Conservation (phyloP, 495 filamentous ascomycete genomes). For the Apodospora peruviana region DNA sequence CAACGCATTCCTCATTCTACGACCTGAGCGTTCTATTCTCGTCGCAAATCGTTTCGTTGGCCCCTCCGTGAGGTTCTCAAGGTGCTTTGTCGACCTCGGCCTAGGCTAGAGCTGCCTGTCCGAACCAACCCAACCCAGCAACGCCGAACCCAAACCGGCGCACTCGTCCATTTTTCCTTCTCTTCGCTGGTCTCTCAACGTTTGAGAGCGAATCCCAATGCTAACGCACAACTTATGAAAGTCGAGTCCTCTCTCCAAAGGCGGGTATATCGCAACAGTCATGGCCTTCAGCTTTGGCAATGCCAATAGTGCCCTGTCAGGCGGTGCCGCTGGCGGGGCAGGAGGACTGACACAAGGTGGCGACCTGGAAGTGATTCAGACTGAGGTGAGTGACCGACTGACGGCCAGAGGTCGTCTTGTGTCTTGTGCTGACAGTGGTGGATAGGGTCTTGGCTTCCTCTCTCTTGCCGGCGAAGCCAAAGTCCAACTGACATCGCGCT, state of each 20-base stretch:
- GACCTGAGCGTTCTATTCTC: too few species aligned
- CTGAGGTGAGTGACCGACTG: constrained; percentile 25
- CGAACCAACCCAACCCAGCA: too few species aligned
- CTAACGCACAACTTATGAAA: constrained; percentile 18
- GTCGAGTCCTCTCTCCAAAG: constrained; percentile 17
- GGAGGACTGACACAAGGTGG: constrained; percentile 44
- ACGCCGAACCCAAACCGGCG: too few species aligned
- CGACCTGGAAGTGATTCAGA: constrained; percentile 55
- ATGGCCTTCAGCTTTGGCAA: constrained; percentile 66
- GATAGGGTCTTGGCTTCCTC: constrained; percentile 75
- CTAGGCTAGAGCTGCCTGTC: too few species aligned
- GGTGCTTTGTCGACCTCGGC: too few species aligned
- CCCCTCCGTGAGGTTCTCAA: too few species aligned
- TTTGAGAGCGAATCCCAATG: too few species aligned
- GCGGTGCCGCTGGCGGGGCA: constrained; percentile 24
- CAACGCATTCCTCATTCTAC: not conserved
- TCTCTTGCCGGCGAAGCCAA: constrained; percentile 74
- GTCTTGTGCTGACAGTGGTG: constrained; percentile 6
- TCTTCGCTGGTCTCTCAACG: too few species aligned
- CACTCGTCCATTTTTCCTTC: too few species aligned
- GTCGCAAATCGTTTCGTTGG: too few species aligned
- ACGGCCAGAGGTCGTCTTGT: not conserved
- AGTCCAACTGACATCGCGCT: constrained; percentile 73
- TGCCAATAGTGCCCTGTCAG: constrained; percentile 19
- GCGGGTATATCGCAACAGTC: constrained; percentile 23